Base-by-base conservation (phyloP, 139 green algal species). In the Volvox reticuliferus region DNA sequence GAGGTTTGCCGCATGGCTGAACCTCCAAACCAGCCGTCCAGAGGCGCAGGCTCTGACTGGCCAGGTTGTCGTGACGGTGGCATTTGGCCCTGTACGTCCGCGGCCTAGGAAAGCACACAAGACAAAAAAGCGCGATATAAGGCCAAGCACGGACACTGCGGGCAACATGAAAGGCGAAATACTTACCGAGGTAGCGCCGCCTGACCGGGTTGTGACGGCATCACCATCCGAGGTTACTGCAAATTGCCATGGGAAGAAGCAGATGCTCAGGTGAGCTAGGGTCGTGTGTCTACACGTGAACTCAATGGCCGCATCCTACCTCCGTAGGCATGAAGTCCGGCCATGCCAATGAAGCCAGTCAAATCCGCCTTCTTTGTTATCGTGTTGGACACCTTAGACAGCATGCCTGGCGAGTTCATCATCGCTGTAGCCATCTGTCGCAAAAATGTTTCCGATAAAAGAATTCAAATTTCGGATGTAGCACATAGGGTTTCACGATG, bases 331-430 rank as follows among this genome's bases (percentile, higher is more conserved):
- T 55, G 44, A 26, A 32, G 12, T 28, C 26, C 71, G 22, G 71
- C 16, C 71, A 32, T 79, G 71, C 32, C 22, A 21, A 79, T 5
- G 21, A 9, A 79, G 21, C 71, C 32, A 20, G 71, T 32, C 20
- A 32, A 30, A 35, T 36, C 24, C 21, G 20, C 30, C 32, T 3
- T 67, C 0, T 28, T 24, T n/a, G 65, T 36, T 33, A 26, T 67
- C 12, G 14, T 32, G 50, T 75, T 90, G 20, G 86, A 84, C 20
- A 12, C 35, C 9, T 75, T 50, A 9, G 86, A 90, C 44, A 89
- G 69, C 71, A 90, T 76, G n/a, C 73, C 37, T 0, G 86, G 86
- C 2, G 44, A 84, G 1, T 50, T 75, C 69, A 90, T 83, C 86
- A 90, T 83, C 1, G 82, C 86, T 12, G 86, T 75, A 24, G 86